phyloP scores from a whole-genome alignment of 495 filamentous ascomycete genomes.

The Letharia columbiana region DNA sequence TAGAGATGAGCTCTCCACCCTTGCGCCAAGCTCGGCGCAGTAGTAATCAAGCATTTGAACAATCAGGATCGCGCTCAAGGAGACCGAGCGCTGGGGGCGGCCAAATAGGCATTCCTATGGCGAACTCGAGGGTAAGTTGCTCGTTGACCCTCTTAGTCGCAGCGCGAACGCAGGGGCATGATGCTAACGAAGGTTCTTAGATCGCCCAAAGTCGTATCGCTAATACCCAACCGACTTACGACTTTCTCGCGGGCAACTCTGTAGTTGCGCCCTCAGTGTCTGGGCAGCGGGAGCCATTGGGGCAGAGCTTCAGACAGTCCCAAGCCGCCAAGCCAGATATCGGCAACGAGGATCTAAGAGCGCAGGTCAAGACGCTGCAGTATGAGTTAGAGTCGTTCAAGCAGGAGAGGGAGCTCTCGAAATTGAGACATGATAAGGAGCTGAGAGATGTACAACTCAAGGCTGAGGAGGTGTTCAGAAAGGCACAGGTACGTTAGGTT shows the following conservation, averaged over 20 bases:
- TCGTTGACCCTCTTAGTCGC: not conserved
- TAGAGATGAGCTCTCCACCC: conserved; percentile 25
- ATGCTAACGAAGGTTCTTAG: conserved; percentile 11
- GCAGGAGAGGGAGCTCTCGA: conserved; percentile 74
- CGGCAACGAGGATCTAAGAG: conserved; percentile 56
- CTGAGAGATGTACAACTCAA: conserved; percentile 63
- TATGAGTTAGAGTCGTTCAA: conserved; percentile 69
- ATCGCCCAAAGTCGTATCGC: conserved; percentile 25
- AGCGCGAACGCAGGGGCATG: not conserved
- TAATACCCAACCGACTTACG: conserved; percentile 51
- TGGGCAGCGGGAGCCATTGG: conserved; percentile 23
- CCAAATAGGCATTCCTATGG: conserved; percentile 23
- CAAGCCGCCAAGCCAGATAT: conserved; percentile 26
- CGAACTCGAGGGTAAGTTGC: conserved; percentile 26
- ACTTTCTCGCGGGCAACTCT: conserved; percentile 49
- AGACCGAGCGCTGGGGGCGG: conserved; percentile 15
- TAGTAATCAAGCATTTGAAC: conserved; percentile 11
- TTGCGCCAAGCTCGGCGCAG: conserved; percentile 23
- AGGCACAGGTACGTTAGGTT: conserved; percentile 51
- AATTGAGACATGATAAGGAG: conserved; percentile 72
- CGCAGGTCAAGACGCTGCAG: conserved; percentile 56
- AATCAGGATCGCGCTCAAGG: conserved; percentile 5
- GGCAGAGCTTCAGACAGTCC: conserved; percentile 35
- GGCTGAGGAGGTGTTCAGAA: conserved; percentile 74
- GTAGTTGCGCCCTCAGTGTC: conserved; percentile 24